Percentiles rank a stretch among this genome's conserved stretches.
Conservation (phyloP, 2,329 filamentous ascomycete species). For the Cercospora zeae-maydis region DNA sequence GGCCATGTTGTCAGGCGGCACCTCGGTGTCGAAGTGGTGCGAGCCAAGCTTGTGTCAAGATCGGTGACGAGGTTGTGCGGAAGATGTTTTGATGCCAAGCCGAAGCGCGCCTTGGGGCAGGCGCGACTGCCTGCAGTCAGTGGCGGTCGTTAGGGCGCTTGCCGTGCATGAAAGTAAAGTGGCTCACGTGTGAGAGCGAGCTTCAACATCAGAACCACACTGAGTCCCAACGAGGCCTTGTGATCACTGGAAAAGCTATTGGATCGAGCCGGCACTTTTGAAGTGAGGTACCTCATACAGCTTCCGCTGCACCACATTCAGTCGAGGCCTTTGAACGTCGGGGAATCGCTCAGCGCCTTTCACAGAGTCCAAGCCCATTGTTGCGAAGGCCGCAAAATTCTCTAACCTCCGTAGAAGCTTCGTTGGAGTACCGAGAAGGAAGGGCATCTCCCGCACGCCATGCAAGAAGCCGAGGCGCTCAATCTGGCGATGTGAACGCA, state of each 20-base stretch:
- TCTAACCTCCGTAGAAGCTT: neutral
- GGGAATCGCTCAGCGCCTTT: neutral
- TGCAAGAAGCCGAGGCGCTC: neutral
- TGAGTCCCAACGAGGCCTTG: neutral
- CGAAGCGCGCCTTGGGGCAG: neutral
- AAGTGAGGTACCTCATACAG: neutral
- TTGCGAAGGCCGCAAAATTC: neutral
- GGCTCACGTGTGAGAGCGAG: neutral
- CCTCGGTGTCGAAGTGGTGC: neutral
- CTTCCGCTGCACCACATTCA: neutral
- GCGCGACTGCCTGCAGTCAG: neutral
- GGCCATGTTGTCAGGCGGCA: neutral
- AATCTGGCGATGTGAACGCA: neutral
- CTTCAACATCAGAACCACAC: neutral
- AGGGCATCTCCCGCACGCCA: neutral
- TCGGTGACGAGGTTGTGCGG: neutral
- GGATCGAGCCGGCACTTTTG: neutral
- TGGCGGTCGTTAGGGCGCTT: neutral
- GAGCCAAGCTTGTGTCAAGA: neutral
- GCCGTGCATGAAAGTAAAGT: neutral
- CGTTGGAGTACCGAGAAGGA: neutral
- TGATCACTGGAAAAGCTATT: neutral
- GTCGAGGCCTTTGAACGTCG: neutral
- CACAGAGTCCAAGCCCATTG: neutral
- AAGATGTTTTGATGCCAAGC: neutral